phyloP scores from a whole-genome alignment of 306 rosid species.

The Trifolium repens region DNA sequence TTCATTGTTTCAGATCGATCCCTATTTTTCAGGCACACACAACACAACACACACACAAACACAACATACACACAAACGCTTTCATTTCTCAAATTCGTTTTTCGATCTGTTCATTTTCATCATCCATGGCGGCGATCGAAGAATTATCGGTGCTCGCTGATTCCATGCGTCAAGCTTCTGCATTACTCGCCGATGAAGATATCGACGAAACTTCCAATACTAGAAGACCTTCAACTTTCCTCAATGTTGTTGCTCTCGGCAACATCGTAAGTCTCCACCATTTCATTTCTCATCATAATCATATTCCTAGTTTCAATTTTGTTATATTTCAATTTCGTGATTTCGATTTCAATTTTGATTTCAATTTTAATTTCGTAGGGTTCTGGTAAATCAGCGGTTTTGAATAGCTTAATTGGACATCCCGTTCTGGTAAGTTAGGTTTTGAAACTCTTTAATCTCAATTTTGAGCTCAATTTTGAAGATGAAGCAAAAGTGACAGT shows the following conservation, averaged over 20 bases:
- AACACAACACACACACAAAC: no score
- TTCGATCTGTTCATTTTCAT: constrained; percentile 48
- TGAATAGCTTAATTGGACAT: constrained; percentile 96
- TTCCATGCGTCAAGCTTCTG: constrained; percentile 88
- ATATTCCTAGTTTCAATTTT: neutral
- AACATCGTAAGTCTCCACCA: constrained; percentile 71
- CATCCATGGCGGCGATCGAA: constrained; percentile 92
- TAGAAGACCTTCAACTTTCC: constrained; percentile 83
- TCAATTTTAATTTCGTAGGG: constrained; percentile 54
- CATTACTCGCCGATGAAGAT: constrained; percentile 93
- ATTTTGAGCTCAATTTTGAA: neutral
- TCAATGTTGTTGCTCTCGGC: constrained; percentile 91
- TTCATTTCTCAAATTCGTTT: neutral
- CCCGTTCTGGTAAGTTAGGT: constrained; percentile 82
- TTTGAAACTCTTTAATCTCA: neutral
- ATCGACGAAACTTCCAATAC: constrained; percentile 80
- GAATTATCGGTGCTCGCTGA: constrained; percentile 83
- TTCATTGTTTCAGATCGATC: constrained; percentile 42
- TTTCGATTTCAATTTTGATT: constrained; percentile 34
- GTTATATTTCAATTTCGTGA: neutral
- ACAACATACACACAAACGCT: no score
- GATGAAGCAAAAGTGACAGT: constrained; percentile 29
- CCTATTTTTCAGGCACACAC: neutral
- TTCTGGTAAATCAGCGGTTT: constrained; percentile 92
- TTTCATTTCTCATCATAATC: neutral